Percentiles rank a stretch among this genome's conserved stretches.
Evolutionary conservation across 2,329 filamentous ascomycete genomes (phyloP).

Genomic region (Nemania diffusa): DNA sequence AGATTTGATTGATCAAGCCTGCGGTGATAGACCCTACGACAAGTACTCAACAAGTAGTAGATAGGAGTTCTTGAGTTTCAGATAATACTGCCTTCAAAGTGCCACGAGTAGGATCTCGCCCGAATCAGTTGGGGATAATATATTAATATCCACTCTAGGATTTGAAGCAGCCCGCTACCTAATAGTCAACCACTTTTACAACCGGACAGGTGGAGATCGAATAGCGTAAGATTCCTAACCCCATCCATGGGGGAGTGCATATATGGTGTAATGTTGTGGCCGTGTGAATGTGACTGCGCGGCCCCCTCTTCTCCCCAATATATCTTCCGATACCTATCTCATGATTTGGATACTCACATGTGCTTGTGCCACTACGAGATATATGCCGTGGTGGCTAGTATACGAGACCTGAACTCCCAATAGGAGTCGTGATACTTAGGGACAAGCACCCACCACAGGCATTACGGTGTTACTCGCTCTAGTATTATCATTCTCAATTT

Average conservation of each 20-base stretch:
- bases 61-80: not conserved
- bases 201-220: not conserved
- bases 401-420: not conserved
- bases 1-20: no score
- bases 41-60: not conserved
- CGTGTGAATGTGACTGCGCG: not conserved
- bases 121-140: not conserved
- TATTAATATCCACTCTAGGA: not conserved
- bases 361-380: not conserved
- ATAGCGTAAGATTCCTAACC: not conserved
- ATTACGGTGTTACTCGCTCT: not conserved
- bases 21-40: not conserved
- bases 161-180: not conserved
- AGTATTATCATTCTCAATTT: not conserved
- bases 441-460: not conserved
- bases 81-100: not conserved
- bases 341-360: not conserved
- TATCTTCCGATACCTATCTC: not conserved
- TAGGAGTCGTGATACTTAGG: not conserved
- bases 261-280: slow-evolving; percentile 3
- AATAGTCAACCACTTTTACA: not conserved
- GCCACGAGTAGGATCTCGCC: not conserved
- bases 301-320: not conserved
- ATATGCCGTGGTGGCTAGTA: not conserved
- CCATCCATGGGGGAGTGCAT: slow-evolving; percentile 4